Percentiles rank a stretch among this genome's conserved stretches.
Conservation (phyloP, 1,284 basidiomycete species). For the Pseudozyma sp. region DNA sequence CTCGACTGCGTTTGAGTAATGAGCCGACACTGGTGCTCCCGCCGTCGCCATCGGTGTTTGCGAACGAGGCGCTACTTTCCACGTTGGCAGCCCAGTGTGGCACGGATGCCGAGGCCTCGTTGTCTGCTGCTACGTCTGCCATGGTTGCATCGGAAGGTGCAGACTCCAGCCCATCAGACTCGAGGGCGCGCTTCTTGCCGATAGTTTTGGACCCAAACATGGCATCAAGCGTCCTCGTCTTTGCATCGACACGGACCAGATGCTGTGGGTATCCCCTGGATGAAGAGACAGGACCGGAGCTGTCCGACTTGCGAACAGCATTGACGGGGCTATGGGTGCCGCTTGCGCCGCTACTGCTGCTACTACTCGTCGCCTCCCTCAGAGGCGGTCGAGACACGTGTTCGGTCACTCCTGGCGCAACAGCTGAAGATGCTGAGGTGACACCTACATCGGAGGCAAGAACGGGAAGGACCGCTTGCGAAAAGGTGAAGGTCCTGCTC, state of each 20-base stretch:
- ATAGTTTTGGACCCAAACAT: conserved; percentile 67
- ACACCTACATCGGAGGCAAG: conserved; percentile 17
- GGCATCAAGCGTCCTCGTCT: conserved; percentile 89
- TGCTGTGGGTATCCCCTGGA: conserved; percentile 76
- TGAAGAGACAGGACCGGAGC: conserved; percentile 16
- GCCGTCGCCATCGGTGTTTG: neutral
- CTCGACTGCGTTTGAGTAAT: conserved; percentile 15
- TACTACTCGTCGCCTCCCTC: conserved; percentile 16
- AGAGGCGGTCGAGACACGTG: conserved; percentile 13
- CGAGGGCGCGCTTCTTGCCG: conserved; percentile 29
- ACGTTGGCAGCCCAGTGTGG: neutral
- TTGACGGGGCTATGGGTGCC: conserved; percentile 11
- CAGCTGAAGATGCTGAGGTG: neutral
- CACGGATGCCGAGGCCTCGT: conserved; percentile 1
- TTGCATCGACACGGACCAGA: conserved; percentile 89
- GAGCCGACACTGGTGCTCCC: neutral
- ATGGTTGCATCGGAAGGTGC: conserved; percentile 4
- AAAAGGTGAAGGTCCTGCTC: conserved; percentile 60
- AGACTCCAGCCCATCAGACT: neutral
- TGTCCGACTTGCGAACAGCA: conserved; percentile 5
- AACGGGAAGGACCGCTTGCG: conserved; percentile 40
- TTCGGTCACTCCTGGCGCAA: neutral
- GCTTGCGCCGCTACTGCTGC: conserved; percentile 10
- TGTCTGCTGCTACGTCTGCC: conserved; percentile 6
- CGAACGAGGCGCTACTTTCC: conserved; percentile 1